Base-by-base conservation (phyloP, 2,329 filamentous ascomycete genomes). In the Dactylellina parvicollis region DNA sequence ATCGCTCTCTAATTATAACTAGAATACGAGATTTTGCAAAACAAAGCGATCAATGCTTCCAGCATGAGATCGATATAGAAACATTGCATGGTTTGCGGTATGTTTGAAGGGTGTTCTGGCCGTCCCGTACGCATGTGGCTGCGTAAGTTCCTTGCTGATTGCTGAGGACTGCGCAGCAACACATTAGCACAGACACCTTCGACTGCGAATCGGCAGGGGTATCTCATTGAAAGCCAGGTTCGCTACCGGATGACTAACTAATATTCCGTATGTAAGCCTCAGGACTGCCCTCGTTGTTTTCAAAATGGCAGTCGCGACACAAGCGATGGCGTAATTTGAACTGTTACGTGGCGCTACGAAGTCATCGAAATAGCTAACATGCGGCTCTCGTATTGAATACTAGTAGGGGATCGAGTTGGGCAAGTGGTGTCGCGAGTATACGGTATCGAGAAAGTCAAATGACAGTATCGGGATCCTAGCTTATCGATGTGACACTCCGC, bases 1-100 rank as follows among this genome's bases (percentile, higher is more conserved):
- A 50, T 66, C 61, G 22, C 40, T 57, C 40, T 59, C 52, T 59
- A 67, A 67, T 67, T 67, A 67, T 42, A 56, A 59, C 46, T 26
- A 30, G 24, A 38, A 59, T 67, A 67, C 62, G 62, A 67, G 44
- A 18, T 26, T 36, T 3, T 16, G 18, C 18, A 57, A 50, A 16
- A 32, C 54, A 59, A 59, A 49, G 34, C 42, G 62, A 52, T 59
- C 62, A 67, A 57, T 57, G 62, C 62, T 59, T 32, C 50, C 40
- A 10, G 38, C 26, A 38, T 57, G 40, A 49, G 34, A 49, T 47
- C 22, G n/a, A 49, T 46, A 36, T 30, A 66, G 61, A 44, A 65
- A 49, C 22, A 36, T 40, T 36, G 20, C 36, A 46, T 32, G 34
- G 42, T 50, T 30, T 32, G n/a, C 16, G 34, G 30, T 14, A 57